These are phyloP conservation scores for Corchorus capsularis DNA, from an alignment of 345 rosid species.

Conservation along the genomic window DNA sequence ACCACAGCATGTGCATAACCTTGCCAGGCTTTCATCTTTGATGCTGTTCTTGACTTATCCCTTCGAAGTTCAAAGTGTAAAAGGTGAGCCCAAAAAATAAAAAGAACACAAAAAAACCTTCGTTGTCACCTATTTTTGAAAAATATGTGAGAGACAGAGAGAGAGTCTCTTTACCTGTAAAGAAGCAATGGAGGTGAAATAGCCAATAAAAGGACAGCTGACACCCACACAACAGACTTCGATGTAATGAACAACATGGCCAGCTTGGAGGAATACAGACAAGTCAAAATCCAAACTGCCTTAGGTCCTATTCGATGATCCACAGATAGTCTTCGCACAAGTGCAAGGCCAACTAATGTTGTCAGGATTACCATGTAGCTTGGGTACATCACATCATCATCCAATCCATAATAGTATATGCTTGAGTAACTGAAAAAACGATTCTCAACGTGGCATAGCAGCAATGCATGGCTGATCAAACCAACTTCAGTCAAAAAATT, in stretches of 20 bases:
- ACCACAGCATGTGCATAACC: constrained; percentile 86
- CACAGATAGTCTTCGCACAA: constrained; percentile 73
- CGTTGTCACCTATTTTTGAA: not conserved
- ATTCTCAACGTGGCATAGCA: constrained; percentile 87
- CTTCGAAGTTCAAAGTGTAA: constrained; percentile 52
- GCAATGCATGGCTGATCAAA: constrained; percentile 71
- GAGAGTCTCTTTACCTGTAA: constrained; percentile 64
- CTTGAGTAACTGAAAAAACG: constrained; percentile 87
- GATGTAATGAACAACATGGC: constrained; percentile 87
- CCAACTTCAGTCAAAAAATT: constrained; percentile 80
- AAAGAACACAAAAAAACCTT: not conserved
- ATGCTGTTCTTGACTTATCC: constrained; percentile 75
- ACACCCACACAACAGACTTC: constrained; percentile 82
- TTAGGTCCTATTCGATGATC: constrained; percentile 79
- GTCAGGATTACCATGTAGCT: constrained; percentile 97
- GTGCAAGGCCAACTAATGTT: constrained; percentile 75
- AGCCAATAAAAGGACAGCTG: constrained; percentile 82
- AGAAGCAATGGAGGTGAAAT: constrained; percentile 91
- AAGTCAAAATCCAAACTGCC: constrained; percentile 90
- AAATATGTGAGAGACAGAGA: not conserved
- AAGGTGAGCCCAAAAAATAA: constrained; percentile 9
- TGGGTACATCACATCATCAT: constrained; percentile 98
- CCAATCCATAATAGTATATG: constrained; percentile 84
- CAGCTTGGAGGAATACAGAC: constrained; percentile 90
- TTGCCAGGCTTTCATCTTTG: constrained; percentile 98